Evolutionary conservation across 1,284 basidiomycete genomes (phyloP).

Genomic region (Hypsizygus ulmarius): DNA sequence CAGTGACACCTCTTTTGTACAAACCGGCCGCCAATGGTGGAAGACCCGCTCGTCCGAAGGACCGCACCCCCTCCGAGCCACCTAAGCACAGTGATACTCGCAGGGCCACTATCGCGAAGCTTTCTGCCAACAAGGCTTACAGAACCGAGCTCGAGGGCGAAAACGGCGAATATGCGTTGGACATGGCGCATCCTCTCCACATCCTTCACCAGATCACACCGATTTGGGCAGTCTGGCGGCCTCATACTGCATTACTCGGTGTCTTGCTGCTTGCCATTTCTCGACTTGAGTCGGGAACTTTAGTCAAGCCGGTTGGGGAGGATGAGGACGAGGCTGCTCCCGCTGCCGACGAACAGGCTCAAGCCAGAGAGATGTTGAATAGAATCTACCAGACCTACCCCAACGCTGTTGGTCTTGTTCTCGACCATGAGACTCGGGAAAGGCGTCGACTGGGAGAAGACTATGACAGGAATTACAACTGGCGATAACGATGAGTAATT

Average conservation of each 20-base stretch:
- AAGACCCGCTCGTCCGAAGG: constrained; percentile 15
- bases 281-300: constrained; percentile 49
- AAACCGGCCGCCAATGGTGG: constrained; percentile 16
- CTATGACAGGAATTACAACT: constrained; percentile 31
- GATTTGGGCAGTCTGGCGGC: constrained; percentile 62
- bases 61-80: too few relatives aligned
- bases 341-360: constrained; percentile 22
- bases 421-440: constrained; percentile 35
- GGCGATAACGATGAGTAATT: constrained; percentile 18
- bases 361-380: constrained; percentile 39
- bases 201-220: constrained; percentile 62
- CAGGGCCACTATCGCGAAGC: constrained; percentile 21
- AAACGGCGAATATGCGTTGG: constrained; percentile 24
- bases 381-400: constrained; percentile 50
- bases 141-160: constrained; percentile 17
- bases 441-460: constrained; percentile 29
- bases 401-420: constrained; percentile 42
- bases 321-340: constrained; percentile 22
- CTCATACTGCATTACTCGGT: constrained; percentile 50
- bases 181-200: constrained; percentile 57
- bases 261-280: constrained; percentile 44
- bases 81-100: constrained; percentile 29
- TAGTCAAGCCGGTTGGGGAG: constrained; percentile 42
- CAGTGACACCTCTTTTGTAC: constrained; percentile 48
- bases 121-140: constrained; percentile 18